Conservation (phyloP, 2,329 filamentous ascomycete species). For the Diaporthe vaccinii region DNA sequence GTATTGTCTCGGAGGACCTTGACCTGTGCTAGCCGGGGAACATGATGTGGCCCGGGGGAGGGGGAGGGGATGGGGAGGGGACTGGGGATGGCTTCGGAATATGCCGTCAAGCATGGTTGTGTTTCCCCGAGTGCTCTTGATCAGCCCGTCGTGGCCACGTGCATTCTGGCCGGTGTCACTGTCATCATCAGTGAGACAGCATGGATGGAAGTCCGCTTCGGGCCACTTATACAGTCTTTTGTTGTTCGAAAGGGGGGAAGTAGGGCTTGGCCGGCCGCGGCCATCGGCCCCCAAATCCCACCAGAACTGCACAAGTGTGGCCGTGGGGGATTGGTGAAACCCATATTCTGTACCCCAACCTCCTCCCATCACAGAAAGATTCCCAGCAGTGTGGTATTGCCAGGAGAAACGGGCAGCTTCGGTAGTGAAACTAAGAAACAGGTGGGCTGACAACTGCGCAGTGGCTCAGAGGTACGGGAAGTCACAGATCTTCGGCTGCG, state of each 20-base stretch:
- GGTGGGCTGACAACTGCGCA: constrained; percentile 44
- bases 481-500: constrained; percentile 61
- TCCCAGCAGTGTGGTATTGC: neutral
- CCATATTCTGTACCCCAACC: neutral
- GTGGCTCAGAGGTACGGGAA: constrained; percentile 63
- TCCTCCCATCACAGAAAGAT: neutral
- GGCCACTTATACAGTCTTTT: neutral
- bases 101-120: constrained; percentile 8
- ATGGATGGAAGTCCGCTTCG: neutral
- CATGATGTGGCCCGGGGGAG: neutral
- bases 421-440: neutral
- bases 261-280: neutral
- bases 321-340: neutral
- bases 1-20: constrained; percentile 14
- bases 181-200: constrained; percentile 7
- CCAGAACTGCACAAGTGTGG: neutral
- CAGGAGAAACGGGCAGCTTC: neutral
- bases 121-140: neutral
- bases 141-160: constrained; percentile 4
- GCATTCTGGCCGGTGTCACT: constrained; percentile 9
- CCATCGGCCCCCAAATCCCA: neutral
- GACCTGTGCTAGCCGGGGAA: neutral
- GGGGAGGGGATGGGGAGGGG: neutral
- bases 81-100: neutral
- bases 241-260: neutral